These are phyloP conservation scores for Paramyrothecium roridum DNA, from an alignment of 2,329 filamentous ascomycete genomes.

Conservation along the genomic window DNA sequence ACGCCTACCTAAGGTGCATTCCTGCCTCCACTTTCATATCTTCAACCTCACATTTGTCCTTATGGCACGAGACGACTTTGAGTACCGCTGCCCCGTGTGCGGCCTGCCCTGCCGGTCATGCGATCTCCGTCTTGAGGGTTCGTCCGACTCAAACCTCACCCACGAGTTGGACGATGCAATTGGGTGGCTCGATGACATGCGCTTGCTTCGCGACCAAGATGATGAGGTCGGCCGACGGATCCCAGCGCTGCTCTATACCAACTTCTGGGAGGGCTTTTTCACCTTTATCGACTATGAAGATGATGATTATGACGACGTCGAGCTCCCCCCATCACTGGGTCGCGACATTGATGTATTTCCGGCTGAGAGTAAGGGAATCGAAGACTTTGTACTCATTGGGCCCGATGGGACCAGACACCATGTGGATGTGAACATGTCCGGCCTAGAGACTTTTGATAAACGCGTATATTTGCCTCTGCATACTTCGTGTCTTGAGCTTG, in stretches of 20 bases:
- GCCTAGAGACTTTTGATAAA: not conserved
- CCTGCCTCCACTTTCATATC: no score
- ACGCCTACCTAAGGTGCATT: no score
- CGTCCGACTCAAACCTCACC: not conserved
- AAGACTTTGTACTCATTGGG: not conserved
- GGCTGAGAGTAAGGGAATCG: not conserved
- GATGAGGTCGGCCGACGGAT: not conserved
- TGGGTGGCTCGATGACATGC: not conserved
- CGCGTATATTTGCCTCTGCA: not conserved
- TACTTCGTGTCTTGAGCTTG: not conserved
- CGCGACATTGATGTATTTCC: not conserved
- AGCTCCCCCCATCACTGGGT: not conserved
- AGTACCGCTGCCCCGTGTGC: not conserved
- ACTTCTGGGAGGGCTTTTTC: not conserved
- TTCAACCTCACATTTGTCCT: no score
- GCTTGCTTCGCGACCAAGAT: not conserved
- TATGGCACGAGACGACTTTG: not conserved
- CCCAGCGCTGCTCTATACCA: not conserved
- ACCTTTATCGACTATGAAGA: not conserved
- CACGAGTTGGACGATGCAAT: not conserved
- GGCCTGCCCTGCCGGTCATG: not conserved
- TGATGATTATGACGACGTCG: not conserved
- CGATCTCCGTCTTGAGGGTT: not conserved
- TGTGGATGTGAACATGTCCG: not conserved
- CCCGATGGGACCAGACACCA: not conserved